Evolutionary conservation across 2,329 filamentous ascomycete genomes (phyloP), one percentile per base, ranked within the genome.

Genomic region (Sclerotinia sclerotiorum): DNA sequence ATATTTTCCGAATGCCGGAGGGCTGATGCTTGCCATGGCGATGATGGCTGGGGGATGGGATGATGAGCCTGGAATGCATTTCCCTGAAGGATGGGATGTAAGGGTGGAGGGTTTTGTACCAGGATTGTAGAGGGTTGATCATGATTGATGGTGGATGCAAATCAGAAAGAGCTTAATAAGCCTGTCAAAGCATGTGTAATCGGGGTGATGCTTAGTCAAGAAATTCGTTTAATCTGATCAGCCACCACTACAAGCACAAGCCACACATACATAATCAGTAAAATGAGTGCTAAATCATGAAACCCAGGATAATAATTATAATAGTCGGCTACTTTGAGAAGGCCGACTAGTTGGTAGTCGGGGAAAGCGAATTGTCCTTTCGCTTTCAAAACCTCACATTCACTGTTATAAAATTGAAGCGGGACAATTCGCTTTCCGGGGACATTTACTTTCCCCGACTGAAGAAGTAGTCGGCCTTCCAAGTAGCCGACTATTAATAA

Each of bases 31-130:
- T 44, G 84, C 83, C 0, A 78, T 84, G 68, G 85, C 82, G 2
- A 85, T 87, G 84, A 82, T 87, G 82, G 82, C 83, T 15, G 84
- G 83, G 1, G 85, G 83, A 0, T 87, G 85, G 85, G 84, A 86
- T 72, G 83, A 48, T 10, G 75, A 74, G 58, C 79, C 80, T n/a
- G 82, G 79, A 10, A 70, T 75, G 46, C 79, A 84, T 62, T 85
- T 84, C 70, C 84, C 84, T 0, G 73, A 82, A 55, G 79, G 74
- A 0, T 87, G 84, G 84, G 75, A 80, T 52, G 82, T 82, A 2
- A 79, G 72, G 49, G 80, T 79, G 39, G 84, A 86, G 67, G 83
- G 82, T 1, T 86, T 87, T 76, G 84, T 62, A 5, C 65, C 65
- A 78, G 5, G 78, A 74, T 71, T 88, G 85, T 79, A 88, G 85